phyloP scores from a whole-genome alignment of 2,329 filamentous ascomycete species.

The Atkinsonella texensis region DNA sequence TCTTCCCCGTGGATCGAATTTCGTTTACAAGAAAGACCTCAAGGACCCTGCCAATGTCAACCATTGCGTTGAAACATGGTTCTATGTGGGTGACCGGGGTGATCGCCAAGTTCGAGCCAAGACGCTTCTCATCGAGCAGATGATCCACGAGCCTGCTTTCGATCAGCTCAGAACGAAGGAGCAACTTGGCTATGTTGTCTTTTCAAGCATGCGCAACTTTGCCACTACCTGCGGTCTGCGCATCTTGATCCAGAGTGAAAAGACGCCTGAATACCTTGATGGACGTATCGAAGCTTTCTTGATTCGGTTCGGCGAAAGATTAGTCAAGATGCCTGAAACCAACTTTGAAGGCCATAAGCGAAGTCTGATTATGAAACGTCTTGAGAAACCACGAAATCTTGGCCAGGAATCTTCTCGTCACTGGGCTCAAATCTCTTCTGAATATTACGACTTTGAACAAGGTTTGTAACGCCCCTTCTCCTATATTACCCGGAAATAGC shows the following conservation, averaged over 20 bases:
- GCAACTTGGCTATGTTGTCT: conserved; percentile 94
- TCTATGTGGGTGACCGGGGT: conserved; percentile 56
- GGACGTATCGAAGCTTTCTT: conserved; percentile 81
- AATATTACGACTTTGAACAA: conserved; percentile 82
- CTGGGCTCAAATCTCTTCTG: conserved; percentile 74
- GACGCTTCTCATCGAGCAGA: conserved; percentile 71
- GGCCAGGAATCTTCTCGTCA: conserved; percentile 71
- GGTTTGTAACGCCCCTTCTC: conserved; percentile 40
- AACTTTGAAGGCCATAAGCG: conserved; percentile 89
- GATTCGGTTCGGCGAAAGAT: conserved; percentile 46
- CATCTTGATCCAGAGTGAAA: conserved; percentile 89
- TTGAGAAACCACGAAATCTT: conserved; percentile 90
- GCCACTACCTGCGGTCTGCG: conserved; percentile 75
- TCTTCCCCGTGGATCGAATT: conserved; percentile 70
- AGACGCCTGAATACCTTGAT: conserved; percentile 72
- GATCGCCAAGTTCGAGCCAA: conserved; percentile 64
- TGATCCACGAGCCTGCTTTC: conserved; percentile 87
- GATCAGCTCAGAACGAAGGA: conserved; percentile 94
- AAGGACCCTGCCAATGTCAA: conserved; percentile 85
- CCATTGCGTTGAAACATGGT: conserved; percentile 69
- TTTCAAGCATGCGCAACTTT: conserved; percentile 61
- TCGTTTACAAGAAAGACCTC: conserved; percentile 66
- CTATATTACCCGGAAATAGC: too few species aligned
- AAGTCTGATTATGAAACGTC: conserved; percentile 71
- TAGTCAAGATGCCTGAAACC: conserved; percentile 65